Evolutionary conservation across 345 rosid species (phyloP).

Genomic region (Citrus trifoliata): DNA sequence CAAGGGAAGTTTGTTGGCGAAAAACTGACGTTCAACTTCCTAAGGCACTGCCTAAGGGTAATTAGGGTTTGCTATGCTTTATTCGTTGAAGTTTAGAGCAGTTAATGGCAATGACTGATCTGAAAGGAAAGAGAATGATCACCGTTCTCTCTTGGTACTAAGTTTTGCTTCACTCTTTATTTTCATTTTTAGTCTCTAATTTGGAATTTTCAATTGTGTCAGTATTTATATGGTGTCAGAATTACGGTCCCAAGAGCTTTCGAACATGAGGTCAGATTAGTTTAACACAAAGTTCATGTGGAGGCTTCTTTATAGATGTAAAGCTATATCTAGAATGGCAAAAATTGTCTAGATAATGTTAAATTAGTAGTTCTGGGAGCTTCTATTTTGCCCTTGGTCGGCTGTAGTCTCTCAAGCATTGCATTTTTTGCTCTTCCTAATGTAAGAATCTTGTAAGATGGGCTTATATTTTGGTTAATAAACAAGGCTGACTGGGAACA

Average conservation of each 20-base stretch:
- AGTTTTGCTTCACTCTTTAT: neutral
- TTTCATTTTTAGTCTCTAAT: neutral
- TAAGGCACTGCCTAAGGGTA: neutral
- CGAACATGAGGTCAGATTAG: neutral
- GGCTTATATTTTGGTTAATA: neutral
- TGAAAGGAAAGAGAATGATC: slow-evolving; percentile 6
- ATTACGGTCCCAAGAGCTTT: neutral
- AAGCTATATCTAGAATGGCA: neutral
- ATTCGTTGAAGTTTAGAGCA: neutral
- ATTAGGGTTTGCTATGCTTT: neutral
- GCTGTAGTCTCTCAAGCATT: neutral
- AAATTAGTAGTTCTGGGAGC: slow-evolving; percentile 1
- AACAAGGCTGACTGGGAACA: neutral
- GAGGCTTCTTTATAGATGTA: neutral
- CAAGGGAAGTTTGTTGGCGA: neutral
- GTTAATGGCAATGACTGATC: neutral
- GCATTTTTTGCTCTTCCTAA: neutral
- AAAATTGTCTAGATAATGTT: neutral
- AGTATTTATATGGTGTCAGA: neutral
- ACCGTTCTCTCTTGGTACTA: neutral
- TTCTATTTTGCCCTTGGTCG: neutral
- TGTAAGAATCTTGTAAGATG: neutral
- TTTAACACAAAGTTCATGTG: neutral
- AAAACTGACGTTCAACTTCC: neutral
- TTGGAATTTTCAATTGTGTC: neutral